Conservation (phyloP, 768 basidiomycete species). For the Serendipita sp. region DNA sequence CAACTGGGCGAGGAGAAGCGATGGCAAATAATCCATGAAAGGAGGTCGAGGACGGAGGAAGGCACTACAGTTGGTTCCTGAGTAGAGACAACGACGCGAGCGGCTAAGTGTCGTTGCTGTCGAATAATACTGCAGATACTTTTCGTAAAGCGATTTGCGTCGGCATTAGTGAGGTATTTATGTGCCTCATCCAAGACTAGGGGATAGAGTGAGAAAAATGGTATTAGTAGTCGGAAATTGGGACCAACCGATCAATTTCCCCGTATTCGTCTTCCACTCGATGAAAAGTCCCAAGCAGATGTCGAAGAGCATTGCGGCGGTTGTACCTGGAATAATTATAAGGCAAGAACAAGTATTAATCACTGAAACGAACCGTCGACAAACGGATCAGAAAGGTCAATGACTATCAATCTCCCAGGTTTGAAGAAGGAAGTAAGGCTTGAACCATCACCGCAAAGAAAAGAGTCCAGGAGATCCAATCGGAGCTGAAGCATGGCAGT, state of each 20-base stretch:
- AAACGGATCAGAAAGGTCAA: constrained; percentile 7
- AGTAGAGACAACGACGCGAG: constrained; percentile 58
- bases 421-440: neutral
- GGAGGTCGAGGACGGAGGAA: constrained; percentile 47
- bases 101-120: constrained; percentile 54
- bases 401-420: constrained; percentile 2
- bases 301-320: constrained; percentile 18
- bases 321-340: neutral
- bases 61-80: constrained; percentile 69
- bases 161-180: constrained; percentile 46
- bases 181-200: constrained; percentile 58
- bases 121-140: constrained; percentile 42
- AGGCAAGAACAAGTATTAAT: neutral
- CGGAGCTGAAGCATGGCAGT: constrained; percentile 43
- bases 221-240: neutral
- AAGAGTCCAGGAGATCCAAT: constrained; percentile 41
- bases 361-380: neutral
- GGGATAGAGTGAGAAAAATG: neutral
- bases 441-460: constrained; percentile 24
- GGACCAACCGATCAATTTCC: constrained; percentile 2
- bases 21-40: constrained; percentile 48
- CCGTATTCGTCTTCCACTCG: neutral
- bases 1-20: constrained; percentile 62
- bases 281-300: constrained; percentile 7
- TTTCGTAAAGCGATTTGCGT: constrained; percentile 38